These are phyloP conservation scores for Leptomonas pyrrhocoris DNA, from an alignment of 208 protist species.

Conservation along the genomic window DNA sequence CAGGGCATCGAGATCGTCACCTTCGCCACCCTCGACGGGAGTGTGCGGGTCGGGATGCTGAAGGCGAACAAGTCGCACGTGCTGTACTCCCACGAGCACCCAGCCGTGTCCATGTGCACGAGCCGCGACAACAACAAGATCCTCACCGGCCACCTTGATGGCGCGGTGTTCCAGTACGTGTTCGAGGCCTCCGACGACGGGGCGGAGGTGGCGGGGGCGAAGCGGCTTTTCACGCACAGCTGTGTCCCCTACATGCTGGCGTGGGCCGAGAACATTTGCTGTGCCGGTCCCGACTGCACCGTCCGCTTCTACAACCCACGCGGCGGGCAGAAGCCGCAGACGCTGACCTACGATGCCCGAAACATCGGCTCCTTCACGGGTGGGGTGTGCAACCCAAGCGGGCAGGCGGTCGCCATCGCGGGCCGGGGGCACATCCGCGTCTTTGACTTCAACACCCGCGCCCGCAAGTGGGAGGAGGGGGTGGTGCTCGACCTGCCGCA, in stretches of 20 bases:
- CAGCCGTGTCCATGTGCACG: conserved; percentile 83
- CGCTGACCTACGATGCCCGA: conserved; percentile 88
- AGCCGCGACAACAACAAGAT: conserved; percentile 84
- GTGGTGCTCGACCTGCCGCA: conserved; percentile 81
- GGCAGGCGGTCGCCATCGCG: conserved; percentile 92
- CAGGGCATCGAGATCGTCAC: conserved; percentile 94
- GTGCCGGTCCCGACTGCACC: conserved; percentile 87
- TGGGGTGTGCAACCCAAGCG: conserved; percentile 93
- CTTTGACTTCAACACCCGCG: conserved; percentile 93
- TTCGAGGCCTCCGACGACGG: conserved; percentile 86
- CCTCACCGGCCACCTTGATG: conserved; percentile 94
- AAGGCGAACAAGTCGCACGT: conserved; percentile 94
- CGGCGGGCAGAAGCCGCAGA: conserved; percentile 82
- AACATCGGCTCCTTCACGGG: conserved; percentile 92
- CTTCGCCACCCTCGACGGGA: conserved; percentile 95
- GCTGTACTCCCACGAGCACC: conserved; percentile 92
- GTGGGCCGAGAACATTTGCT: conserved; percentile 94
- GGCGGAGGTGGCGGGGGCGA: conserved; percentile 59
- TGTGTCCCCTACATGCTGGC: conserved; percentile 90
- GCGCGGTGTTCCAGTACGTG: conserved; percentile 84
- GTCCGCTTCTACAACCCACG: conserved; percentile 94
- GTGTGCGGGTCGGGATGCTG: conserved; percentile 93
- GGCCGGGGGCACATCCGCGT: conserved; percentile 89
- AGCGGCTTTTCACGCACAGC: conserved; percentile 88
- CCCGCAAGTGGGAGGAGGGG: conserved; percentile 94